phyloP scores from a whole-genome alignment of 73 alveolate species.

The Effrenium voratum region DNA sequence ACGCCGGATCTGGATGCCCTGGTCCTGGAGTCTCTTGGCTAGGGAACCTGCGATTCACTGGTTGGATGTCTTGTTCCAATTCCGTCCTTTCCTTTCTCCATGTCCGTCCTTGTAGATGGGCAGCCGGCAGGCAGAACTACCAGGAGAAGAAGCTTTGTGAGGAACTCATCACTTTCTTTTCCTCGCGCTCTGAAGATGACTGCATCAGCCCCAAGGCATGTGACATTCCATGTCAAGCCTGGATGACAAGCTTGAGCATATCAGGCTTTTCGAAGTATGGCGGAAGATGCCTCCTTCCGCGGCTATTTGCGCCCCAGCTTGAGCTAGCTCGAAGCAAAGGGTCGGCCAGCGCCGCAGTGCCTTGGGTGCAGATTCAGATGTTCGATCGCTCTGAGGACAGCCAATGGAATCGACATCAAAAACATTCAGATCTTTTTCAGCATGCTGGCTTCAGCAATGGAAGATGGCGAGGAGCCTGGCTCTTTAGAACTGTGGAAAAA shows the following conservation, averaged over 20 bases:
- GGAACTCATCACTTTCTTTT: not conserved
- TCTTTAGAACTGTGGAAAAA: not conserved
- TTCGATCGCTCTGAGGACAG: not conserved
- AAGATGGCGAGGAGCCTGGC: not conserved
- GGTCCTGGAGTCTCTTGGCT: constrained; percentile 54
- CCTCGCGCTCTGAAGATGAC: not conserved
- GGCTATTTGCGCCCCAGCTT: not conserved
- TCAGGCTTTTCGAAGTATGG: constrained; percentile 5
- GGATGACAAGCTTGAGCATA: no score
- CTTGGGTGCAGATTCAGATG: not conserved
- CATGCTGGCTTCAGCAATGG: not conserved
- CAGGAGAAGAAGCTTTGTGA: constrained; percentile 2
- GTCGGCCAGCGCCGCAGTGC: not conserved
- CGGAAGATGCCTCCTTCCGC: constrained; percentile 57
- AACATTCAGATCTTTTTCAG: constrained; percentile 10
- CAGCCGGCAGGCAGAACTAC: not conserved
- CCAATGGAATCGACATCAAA: constrained; percentile 48
- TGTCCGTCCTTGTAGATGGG: no score
- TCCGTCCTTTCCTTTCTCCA: no score
- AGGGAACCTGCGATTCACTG: no score
- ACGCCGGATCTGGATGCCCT: constrained; percentile 56
- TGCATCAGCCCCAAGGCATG: no score
- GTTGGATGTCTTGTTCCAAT: no score
- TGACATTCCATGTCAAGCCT: no score
- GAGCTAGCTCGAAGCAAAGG: not conserved